Conservation (phyloP, 2,329 filamentous ascomycete species). For the Phyllosticta ampelicida region DNA sequence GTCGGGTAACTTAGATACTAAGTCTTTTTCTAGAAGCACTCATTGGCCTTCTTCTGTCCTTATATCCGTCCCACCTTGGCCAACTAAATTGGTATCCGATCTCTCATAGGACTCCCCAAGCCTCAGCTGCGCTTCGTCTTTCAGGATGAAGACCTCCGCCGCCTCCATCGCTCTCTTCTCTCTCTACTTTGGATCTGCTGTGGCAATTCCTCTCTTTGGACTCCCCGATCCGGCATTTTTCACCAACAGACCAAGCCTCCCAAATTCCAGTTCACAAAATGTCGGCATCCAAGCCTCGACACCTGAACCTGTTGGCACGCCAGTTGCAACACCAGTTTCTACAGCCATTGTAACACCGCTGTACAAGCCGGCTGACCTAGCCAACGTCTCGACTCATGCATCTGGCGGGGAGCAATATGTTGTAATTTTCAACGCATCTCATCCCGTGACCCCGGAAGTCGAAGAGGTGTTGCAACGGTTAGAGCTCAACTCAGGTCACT, state of each 20-base stretch:
- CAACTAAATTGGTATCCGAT: not conserved
- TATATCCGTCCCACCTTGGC: not conserved
- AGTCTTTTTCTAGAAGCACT: not conserved
- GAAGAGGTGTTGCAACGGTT: conserved; percentile 25
- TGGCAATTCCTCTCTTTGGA: not conserved
- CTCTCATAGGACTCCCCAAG: not conserved
- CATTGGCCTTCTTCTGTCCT: not conserved
- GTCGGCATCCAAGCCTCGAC: not conserved
- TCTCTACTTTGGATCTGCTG: not conserved
- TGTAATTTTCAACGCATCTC: conserved; percentile 26
- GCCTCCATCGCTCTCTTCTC: not conserved
- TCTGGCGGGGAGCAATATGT: conserved; percentile 25
- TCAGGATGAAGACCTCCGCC: conserved; percentile 1
- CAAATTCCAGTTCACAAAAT: not conserved
- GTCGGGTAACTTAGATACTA: not conserved
- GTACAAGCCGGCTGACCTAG: not conserved
- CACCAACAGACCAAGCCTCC: not conserved
- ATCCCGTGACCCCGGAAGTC: conserved; percentile 22
- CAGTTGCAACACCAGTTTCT: not conserved
- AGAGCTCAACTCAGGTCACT: conserved; percentile 26
- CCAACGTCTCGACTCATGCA: conserved; percentile 14
- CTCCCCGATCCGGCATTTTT: not conserved
- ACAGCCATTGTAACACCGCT: not conserved
- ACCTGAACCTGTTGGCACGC: not conserved
- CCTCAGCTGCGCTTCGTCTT: not conserved